These are phyloP conservation scores for Quaeritorhiza haematococci DNA, from an alignment of 371 early-diverging fungal genomes.

Conservation along the genomic window DNA sequence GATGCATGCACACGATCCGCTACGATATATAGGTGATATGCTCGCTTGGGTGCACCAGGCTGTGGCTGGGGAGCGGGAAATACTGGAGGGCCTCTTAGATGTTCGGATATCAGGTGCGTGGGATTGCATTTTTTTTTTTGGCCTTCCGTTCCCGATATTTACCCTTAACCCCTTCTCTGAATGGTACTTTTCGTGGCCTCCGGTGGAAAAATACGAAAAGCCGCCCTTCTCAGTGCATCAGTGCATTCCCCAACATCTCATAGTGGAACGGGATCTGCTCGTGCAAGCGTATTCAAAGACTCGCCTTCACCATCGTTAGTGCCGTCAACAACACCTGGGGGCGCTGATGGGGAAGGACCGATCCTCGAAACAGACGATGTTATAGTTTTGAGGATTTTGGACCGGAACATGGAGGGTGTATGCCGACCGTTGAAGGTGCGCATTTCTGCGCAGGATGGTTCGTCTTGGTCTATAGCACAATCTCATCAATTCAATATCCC, in stretches of 20 bases:
- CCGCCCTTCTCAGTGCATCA: no score
- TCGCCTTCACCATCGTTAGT: no score
- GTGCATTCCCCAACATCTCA: no score
- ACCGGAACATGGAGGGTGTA: constrained; percentile 69
- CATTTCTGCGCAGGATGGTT: not conserved
- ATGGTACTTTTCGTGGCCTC: no score
- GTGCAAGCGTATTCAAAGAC: no score
- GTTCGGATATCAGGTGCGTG: constrained; percentile 13
- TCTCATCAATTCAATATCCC: no score
- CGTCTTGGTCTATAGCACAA: not conserved
- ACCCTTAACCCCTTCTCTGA: no score
- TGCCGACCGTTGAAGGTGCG: constrained; percentile 67
- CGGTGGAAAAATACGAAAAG: no score
- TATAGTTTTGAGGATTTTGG: constrained; percentile 39
- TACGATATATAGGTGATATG: constrained; percentile 90
- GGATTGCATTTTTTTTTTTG: no score
- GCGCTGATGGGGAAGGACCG: not conserved
- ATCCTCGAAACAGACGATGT: constrained; percentile 8
- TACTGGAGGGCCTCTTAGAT: constrained; percentile 63
- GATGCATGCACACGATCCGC: constrained; percentile 83
- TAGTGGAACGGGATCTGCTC: no score
- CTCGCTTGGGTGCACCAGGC: constrained; percentile 94
- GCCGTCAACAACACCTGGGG: not conserved
- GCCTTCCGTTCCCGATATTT: no score
- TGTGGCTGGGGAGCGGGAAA: constrained; percentile 79